Percentiles rank a stretch among this genome's conserved stretches.
These are phyloP conservation scores for Boletus rubroflammeus DNA, from an alignment of 768 basidiomycete species.

Conservation along the genomic window DNA sequence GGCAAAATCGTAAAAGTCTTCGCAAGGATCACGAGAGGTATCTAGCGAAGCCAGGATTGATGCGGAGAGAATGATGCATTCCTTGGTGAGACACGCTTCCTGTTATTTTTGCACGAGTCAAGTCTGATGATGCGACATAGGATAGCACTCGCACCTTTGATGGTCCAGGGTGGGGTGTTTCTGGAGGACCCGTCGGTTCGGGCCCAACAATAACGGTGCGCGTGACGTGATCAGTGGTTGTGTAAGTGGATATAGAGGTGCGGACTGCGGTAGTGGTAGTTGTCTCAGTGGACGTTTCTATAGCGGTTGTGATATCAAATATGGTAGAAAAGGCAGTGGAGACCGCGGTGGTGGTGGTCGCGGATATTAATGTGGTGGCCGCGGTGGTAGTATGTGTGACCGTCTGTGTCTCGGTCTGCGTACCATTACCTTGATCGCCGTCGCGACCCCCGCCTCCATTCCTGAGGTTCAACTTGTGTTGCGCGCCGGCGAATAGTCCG, in stretches of 20 bases:
- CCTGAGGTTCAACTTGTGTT: slow-evolving; percentile 65
- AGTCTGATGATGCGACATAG: not conserved
- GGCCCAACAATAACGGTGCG: slow-evolving; percentile 41
- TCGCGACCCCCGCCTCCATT: slow-evolving; percentile 33
- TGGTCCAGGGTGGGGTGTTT: slow-evolving; percentile 56
- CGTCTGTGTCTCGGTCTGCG: slow-evolving; percentile 33
- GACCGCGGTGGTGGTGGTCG: slow-evolving; percentile 34
- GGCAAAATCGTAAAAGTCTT: slow-evolving; percentile 90
- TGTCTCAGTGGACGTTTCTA: slow-evolving; percentile 40
- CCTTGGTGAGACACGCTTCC: slow-evolving; percentile 68
- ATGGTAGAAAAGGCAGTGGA: slow-evolving; percentile 32
- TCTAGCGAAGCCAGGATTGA: slow-evolving; percentile 80
- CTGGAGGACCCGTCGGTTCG: slow-evolving; percentile 40
- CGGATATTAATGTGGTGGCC: slow-evolving; percentile 27
- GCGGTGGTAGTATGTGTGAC: slow-evolving; percentile 32
- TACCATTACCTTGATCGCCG: slow-evolving; percentile 30
- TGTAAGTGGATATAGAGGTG: slow-evolving; percentile 39
- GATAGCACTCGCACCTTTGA: slow-evolving; percentile 41
- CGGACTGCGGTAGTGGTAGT: slow-evolving; percentile 36
- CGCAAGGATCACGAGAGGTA: slow-evolving; percentile 83
- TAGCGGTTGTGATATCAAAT: slow-evolving; percentile 34
- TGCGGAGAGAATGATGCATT: slow-evolving; percentile 82
- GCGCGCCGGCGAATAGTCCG: slow-evolving; percentile 87
- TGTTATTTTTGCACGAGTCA: slow-evolving; percentile 26
- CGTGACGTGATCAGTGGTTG: slow-evolving; percentile 34